Conservation (phyloP, 257 asterid genomes). For the Apocynum venetum region DNA sequence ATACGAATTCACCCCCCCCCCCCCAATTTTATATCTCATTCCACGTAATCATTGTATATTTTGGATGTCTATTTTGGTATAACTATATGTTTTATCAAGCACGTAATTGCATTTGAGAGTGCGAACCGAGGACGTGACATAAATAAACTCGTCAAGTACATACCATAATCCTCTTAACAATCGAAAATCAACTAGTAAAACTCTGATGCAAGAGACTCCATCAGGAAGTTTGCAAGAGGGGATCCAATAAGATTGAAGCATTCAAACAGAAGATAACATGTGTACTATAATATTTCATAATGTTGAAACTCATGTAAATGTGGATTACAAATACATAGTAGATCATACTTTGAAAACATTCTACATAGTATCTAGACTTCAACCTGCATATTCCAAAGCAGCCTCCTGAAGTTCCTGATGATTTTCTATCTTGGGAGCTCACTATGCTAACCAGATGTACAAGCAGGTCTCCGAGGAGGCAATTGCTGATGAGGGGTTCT, state of each 20-base stretch:
- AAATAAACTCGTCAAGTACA: too few species aligned
- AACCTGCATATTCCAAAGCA: neutral
- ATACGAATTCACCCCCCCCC: too few species aligned
- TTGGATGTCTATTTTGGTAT: too few species aligned
- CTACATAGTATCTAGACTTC: neutral
- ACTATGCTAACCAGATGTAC: conserved; percentile 4
- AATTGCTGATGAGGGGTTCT: conserved; percentile 81
- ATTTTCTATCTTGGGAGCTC: neutral
- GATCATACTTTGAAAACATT: neutral
- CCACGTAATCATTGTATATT: too few species aligned
- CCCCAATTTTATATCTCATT: too few species aligned
- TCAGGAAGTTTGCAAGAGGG: neutral
- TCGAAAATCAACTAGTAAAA: too few species aligned
- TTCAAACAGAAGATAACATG: neutral
- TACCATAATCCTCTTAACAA: too few species aligned
- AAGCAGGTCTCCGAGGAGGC: conserved; percentile 74
- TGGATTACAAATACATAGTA: neutral
- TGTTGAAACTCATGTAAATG: neutral
- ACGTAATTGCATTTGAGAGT: too few species aligned
- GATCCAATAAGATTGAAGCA: neutral
- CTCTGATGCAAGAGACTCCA: too few species aligned
- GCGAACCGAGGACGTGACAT: too few species aligned
- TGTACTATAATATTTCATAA: neutral
- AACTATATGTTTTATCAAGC: too few species aligned
- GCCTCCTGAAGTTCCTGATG: neutral